Conservation (phyloP, 345 rosid genomes). For the Aegle marmelos region DNA sequence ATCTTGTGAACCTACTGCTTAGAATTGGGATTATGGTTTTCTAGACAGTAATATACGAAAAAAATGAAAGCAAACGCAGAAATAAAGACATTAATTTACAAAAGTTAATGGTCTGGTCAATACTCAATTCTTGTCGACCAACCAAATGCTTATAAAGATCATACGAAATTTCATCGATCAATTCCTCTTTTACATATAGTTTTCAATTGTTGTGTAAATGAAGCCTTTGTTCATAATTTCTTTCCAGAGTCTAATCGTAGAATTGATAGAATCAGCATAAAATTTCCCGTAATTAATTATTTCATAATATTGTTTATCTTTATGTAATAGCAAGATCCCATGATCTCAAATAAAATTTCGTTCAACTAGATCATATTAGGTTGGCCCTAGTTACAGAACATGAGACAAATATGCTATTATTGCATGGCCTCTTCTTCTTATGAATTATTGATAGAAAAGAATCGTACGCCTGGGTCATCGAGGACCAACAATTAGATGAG, state of each 20-base stretch:
- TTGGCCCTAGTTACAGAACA: constrained; percentile 42
- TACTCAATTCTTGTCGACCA: not conserved
- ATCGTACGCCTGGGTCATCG: not conserved
- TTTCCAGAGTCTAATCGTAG: not conserved
- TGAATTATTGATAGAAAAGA: constrained; percentile 5
- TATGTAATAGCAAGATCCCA: not conserved
- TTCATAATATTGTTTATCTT: not conserved
- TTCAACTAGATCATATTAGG: constrained; percentile 12
- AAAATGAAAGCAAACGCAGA: no score
- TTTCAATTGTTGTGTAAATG: not conserved
- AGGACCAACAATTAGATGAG: not conserved
- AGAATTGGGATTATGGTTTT: not conserved
- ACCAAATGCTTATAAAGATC: no score
- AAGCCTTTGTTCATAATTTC: not conserved
- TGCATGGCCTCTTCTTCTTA: constrained; percentile 17
- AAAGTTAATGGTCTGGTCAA: no score
- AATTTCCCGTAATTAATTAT: not conserved
- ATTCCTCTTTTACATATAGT: no score
- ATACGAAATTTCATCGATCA: no score
- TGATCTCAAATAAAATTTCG: not conserved
- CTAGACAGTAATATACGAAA: no score
- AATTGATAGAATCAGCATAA: not conserved
- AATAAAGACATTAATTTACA: no score
- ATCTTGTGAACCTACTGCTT: not conserved
- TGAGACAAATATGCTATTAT: constrained; percentile 39